Evolutionary conservation across 768 basidiomycete species (phyloP), one percentile per base, ranked within the genome.

Genomic region (Agrocybe pediades): DNA sequence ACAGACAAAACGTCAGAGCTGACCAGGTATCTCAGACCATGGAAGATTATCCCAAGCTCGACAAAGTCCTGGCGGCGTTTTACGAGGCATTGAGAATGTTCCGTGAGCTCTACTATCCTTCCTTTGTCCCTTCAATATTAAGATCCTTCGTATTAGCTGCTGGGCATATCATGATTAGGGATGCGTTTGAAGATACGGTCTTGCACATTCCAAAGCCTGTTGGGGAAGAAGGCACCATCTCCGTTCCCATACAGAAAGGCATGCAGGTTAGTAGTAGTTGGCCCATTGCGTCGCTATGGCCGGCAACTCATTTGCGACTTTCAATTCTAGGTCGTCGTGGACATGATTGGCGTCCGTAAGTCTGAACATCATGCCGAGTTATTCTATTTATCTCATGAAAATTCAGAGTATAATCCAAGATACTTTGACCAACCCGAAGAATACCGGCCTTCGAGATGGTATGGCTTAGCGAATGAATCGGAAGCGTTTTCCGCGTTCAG

Each of bases 371-470:
- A 3, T 24, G 41, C 24, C 33, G 39, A 25, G 9, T 16, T n/a
- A 7, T 5, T n/a, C 3, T 43, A 27, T 46, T 46, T 15, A 17
- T 7, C 24, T 30, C 39, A 16, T 15, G 20, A 17, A 9, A 15
- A 30, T 42, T 7, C 49, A 82, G 80, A 79, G 62, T 75, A 79
- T 59, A 81, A 81, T 51, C 71, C 78, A 2, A 68, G 76, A 9
- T 77, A 80, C 58, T 81, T 77, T 54, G 70, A 77, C 1, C 69
- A 78, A n/a, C 80, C 81, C 1, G 62, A 74, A 9, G 62, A 68
- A 43, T 81, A 68, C 69, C 74, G 68, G 41, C 82, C 81, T 1
- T 80, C 78, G 1, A 66, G 82, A 27, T 82, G 81, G 81, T 68
- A 78, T 41, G 74, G 71, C 2, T 55, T 72, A 13, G 17, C 30